Evolutionary conservation across 2,329 filamentous ascomycete species (phyloP).

Genomic region (Westerdykella aurantiaca): DNA sequence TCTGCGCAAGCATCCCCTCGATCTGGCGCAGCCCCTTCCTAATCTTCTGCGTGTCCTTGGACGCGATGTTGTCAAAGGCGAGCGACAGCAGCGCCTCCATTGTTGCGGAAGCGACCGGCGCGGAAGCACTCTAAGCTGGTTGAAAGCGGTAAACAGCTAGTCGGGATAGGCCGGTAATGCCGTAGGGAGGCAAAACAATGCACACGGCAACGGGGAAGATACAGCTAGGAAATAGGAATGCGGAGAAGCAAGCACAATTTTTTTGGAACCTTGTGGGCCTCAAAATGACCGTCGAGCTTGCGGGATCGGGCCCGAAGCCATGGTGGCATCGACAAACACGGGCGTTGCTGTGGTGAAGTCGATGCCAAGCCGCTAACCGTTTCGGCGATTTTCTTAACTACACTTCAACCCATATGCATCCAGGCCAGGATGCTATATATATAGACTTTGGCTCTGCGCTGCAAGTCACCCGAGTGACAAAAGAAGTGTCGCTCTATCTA

Average conservation of each 20-base stretch:
- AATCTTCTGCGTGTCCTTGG: constrained; percentile 82
- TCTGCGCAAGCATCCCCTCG: constrained; percentile 87
- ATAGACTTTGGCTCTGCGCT: too few relatives aligned
- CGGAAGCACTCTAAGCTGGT: too few relatives aligned
- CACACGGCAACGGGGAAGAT: constrained; percentile 16
- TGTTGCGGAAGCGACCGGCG: neutral
- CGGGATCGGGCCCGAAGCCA: constrained; percentile 1
- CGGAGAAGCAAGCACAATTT: constrained; percentile 20
- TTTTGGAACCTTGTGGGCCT: constrained; percentile 22
- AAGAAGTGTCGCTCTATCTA: too few relatives aligned
- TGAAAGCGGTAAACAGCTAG: too few relatives aligned
- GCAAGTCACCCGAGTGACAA: too few relatives aligned
- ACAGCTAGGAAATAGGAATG: constrained; percentile 25
- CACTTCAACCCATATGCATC: neutral
- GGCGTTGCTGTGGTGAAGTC: constrained; percentile 9
- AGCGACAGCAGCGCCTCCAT: constrained; percentile 93
- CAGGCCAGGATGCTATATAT: neutral
- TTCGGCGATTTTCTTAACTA: neutral
- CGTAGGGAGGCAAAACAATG: constrained; percentile 5
- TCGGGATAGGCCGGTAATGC: constrained; percentile 9
- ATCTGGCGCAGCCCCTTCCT: constrained; percentile 91
- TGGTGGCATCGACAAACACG: constrained; percentile 12
- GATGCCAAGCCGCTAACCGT: neutral
- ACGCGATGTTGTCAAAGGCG: constrained; percentile 94
- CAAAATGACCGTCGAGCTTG: constrained; percentile 11